Evolutionary conservation across 257 asterid species (phyloP).

Genomic region (Coffea eugenioides): DNA sequence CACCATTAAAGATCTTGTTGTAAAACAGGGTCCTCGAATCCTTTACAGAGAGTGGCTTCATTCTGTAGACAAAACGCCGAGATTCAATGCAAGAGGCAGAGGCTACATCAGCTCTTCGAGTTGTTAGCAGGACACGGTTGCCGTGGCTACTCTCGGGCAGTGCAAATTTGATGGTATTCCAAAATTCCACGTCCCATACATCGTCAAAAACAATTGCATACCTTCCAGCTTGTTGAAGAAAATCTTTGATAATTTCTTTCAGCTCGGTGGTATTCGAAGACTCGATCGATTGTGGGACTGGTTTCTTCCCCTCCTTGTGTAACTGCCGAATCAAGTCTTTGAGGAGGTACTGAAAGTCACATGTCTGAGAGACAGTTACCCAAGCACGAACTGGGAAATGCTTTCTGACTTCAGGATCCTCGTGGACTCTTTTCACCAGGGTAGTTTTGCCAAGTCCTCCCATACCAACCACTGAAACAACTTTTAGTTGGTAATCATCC

Average conservation of each 20-base stretch:
- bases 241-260: neutral
- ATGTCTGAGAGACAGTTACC: slow-evolving; percentile 16
- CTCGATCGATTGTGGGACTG: neutral
- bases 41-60: slow-evolving; percentile 9
- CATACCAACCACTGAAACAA: slow-evolving; percentile 26
- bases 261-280: neutral
- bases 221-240: slow-evolving; percentile 4
- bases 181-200: slow-evolving; percentile 7
- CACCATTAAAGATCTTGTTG: neutral
- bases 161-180: slow-evolving; percentile 14
- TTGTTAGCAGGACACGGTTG: slow-evolving; percentile 19
- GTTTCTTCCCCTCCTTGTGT: neutral
- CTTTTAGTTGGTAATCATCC: slow-evolving; percentile 5
- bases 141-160: slow-evolving; percentile 17
- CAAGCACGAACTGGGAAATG: slow-evolving; percentile 19
- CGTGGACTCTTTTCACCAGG: slow-evolving; percentile 21
- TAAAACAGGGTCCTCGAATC: slow-evolving; percentile 22
- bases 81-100: neutral
- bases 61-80: neutral
- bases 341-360: neutral
- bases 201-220: slow-evolving; percentile 26
- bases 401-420: slow-evolving; percentile 11
- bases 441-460: slow-evolving; percentile 40
- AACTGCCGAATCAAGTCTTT: slow-evolving; percentile 1
- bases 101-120: slow-evolving; percentile 18